Percentiles rank a stretch among this genome's conserved stretches.
Evolutionary conservation across 1,284 basidiomycete species (phyloP).

Genomic region (Cutaneotrichosporon curvatum): DNA sequence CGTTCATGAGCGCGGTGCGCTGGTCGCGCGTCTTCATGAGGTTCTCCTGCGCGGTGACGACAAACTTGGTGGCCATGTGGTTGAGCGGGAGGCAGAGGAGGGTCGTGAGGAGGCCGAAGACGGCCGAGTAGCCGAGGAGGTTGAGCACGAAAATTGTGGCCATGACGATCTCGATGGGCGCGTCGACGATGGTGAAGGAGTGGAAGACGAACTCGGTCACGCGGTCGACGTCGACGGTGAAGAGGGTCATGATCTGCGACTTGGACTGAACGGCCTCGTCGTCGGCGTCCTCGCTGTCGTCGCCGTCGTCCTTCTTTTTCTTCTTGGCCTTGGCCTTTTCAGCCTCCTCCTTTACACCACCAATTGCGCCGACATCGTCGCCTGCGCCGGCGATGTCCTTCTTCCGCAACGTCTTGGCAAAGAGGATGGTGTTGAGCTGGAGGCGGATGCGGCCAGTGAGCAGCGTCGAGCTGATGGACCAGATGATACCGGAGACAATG

Average conservation of each 20-base stretch:
- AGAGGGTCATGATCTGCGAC: constrained; percentile 66
- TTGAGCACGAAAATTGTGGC: constrained; percentile 69
- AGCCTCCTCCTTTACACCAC: constrained; percentile 26
- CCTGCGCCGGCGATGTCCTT: constrained; percentile 63
- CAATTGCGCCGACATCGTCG: constrained; percentile 24
- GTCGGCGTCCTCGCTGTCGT: constrained; percentile 51
- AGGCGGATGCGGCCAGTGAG: constrained; percentile 55
- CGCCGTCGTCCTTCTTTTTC: constrained; percentile 28
- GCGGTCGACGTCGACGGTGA: constrained; percentile 80
- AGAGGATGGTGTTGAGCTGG: constrained; percentile 78
- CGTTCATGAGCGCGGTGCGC: constrained; percentile 85
- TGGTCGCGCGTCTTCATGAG: constrained; percentile 88
- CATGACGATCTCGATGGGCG: constrained; percentile 77
- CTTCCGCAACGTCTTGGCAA: constrained; percentile 78
- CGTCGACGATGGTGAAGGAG: constrained; percentile 53
- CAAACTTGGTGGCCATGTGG: constrained; percentile 75
- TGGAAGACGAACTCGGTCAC: constrained; percentile 79
- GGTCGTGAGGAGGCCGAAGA: constrained; percentile 74
- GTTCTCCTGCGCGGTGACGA: constrained; percentile 75
- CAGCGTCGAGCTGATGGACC: constrained; percentile 40
- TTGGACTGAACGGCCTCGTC: constrained; percentile 79
- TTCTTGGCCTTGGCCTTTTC: constrained; percentile 36
- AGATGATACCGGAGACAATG: constrained; percentile 41
- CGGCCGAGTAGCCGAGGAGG: constrained; percentile 60
- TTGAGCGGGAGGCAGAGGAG: constrained; percentile 79